A percentile compares a stretch with the other conserved stretches of the same genome.
These are phyloP conservation scores for Hanseniaspora mollemarum DNA, from an alignment of 805 yeast genomes.

Conservation along the genomic window DNA sequence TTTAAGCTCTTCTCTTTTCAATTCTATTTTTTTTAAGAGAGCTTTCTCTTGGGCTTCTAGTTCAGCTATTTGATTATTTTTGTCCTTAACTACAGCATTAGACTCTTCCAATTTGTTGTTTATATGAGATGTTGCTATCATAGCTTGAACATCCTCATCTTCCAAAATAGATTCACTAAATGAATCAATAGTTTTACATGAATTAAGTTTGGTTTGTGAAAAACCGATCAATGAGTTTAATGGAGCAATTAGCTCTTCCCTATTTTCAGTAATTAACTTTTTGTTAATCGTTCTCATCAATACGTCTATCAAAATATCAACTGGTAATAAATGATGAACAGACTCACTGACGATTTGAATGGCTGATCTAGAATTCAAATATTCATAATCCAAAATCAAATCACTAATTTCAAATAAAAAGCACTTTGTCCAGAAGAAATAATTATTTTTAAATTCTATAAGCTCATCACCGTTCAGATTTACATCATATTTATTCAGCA, in stretches of 20 bases:
- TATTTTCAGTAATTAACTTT: slow-evolving; percentile 1
- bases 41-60: slow-evolving; percentile 17
- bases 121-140: not conserved
- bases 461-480: not conserved
- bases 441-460: not conserved
- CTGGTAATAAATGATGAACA: not conserved
- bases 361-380: slow-evolving; percentile 7
- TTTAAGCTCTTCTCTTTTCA: not conserved
- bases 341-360: slow-evolving; percentile 7
- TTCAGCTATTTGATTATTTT: slow-evolving; percentile 9
- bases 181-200: not conserved
- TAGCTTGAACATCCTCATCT: not conserved
- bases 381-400: slow-evolving; percentile 6
- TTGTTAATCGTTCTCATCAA: not conserved
- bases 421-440: not conserved
- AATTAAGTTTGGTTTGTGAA: not conserved
- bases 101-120: not conserved
- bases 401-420: slow-evolving; percentile 7
- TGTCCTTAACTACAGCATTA: slow-evolving; percentile 17
- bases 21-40: not conserved
- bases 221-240: slow-evolving; percentile 9
- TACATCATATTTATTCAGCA: not conserved
- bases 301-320: slow-evolving; percentile 9
- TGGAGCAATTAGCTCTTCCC: slow-evolving; percentile 11
- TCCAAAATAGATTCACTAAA: not conserved